A percentile compares a stretch with the other conserved stretches of the same genome.
phyloP scores from a whole-genome alignment of 371 early-diverging fungal species.

The Syncephalastrum sp. region DNA sequence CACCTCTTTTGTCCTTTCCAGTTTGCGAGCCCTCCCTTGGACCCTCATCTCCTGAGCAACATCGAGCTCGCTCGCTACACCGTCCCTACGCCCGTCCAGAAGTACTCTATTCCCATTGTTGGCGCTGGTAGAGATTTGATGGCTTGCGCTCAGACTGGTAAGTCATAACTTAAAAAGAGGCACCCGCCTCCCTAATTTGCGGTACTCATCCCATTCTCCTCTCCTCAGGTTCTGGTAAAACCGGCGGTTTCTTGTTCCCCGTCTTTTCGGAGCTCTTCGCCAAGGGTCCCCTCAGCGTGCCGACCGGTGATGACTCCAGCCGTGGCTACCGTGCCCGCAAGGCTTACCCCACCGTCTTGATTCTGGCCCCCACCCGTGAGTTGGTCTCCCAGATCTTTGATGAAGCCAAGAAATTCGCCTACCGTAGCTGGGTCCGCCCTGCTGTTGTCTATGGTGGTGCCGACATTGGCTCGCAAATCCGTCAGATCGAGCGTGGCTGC shows the following conservation, averaged over 20 bases:
- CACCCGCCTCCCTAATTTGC: too few species aligned
- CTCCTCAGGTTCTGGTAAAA: slow-evolving; percentile 79
- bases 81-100: slow-evolving; percentile 96
- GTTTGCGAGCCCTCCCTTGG: slow-evolving; percentile 78
- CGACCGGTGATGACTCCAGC: slow-evolving; percentile 45
- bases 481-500: slow-evolving; percentile 80
- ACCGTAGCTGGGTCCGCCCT: slow-evolving; percentile 30
- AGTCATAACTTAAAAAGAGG: slow-evolving; percentile 27
- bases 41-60: slow-evolving; percentile 87
- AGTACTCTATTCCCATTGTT: slow-evolving; percentile 90
- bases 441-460: slow-evolving; percentile 94
- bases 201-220: background rate
- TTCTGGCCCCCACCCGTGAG: slow-evolving; percentile 97
- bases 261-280: slow-evolving; percentile 88
- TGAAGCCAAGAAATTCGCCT: slow-evolving; percentile 39
- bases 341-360: slow-evolving; percentile 79
- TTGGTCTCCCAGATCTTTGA: slow-evolving; percentile 81
- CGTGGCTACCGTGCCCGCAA: slow-evolving; percentile 84
- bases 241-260: slow-evolving; percentile 89
- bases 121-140: slow-evolving; percentile 74
- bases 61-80: slow-evolving; percentile 89
- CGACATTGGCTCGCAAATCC: slow-evolving; percentile 77
- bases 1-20: slow-evolving; percentile 77
- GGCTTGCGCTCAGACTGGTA: slow-evolving; percentile 91
- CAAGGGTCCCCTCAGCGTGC: slow-evolving; percentile 76